Evolutionary conservation across 768 basidiomycete species (phyloP).

Genomic region (Russula sp.): DNA sequence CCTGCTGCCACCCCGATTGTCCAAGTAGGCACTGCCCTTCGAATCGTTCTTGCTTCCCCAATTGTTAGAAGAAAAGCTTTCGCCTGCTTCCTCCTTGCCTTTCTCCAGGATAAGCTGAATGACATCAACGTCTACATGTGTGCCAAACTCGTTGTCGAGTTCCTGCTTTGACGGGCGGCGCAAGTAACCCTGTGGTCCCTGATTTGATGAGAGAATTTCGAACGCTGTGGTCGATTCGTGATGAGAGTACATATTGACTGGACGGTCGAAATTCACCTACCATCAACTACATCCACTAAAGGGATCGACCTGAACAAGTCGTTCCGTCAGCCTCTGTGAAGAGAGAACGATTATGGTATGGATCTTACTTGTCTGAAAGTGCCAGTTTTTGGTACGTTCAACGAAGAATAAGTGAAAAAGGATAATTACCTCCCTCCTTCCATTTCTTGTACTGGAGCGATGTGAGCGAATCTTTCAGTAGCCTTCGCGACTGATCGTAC

Average conservation of each 20-base stretch:
- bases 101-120: conserved; percentile 56
- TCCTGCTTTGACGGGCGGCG: conserved; percentile 78
- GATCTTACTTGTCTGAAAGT: conserved; percentile 62
- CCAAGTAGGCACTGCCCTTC: conserved; percentile 22
- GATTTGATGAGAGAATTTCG: conserved; percentile 62
- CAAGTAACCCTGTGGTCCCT: conserved; percentile 77
- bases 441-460: conserved; percentile 64
- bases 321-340: not conserved
- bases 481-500: conserved; percentile 41
- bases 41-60: conserved; percentile 32
- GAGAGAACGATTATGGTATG: conserved; percentile 52
- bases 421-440: conserved; percentile 68
- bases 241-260: conserved; percentile 1
- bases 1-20: conserved; percentile 22
- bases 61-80: conserved; percentile 41
- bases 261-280: conserved; percentile 44
- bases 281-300: conserved; percentile 75
- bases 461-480: conserved; percentile 13
- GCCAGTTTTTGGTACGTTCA: conserved; percentile 24
- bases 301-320: conserved; percentile 54
- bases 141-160: conserved; percentile 69
- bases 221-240: conserved; percentile 49
- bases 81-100: conserved; percentile 56
- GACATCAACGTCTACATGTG: conserved; percentile 63
- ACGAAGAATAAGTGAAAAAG: conserved; percentile 28